phyloP scores from a whole-genome alignment of 257 asterid species.

The Nicotiana undulata region DNA sequence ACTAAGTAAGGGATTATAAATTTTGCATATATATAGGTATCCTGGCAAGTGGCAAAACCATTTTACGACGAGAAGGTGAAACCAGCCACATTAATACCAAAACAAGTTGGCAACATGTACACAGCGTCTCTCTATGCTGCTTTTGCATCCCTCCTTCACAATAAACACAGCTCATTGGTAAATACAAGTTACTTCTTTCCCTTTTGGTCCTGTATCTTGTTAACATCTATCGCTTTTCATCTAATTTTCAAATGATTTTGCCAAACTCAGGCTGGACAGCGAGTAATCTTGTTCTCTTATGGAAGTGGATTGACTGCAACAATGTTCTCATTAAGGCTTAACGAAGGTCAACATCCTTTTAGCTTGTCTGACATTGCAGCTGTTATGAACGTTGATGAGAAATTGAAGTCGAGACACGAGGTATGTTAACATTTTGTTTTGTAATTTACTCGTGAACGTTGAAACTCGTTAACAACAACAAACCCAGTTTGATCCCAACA shows the following conservation, averaged over 20 bases:
- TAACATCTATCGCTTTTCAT: neutral
- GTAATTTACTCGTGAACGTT: neutral
- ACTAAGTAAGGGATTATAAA: neutral
- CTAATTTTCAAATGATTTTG: neutral
- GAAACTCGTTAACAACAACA: neutral
- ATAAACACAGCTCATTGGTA: slow-evolving; percentile 69
- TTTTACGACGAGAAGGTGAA: slow-evolving; percentile 75
- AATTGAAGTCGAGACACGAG: slow-evolving; percentile 86
- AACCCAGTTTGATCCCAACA: too few species aligned
- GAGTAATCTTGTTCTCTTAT: slow-evolving; percentile 85
- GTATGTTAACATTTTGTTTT: slow-evolving; percentile 25
- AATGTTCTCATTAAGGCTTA: slow-evolving; percentile 78
- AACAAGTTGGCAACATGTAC: slow-evolving; percentile 99
- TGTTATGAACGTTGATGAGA: slow-evolving; percentile 62
- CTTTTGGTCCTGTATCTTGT: neutral
- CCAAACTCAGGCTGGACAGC: slow-evolving; percentile 59
- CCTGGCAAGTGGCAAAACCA: slow-evolving; percentile 90
- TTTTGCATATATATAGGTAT: slow-evolving; percentile 43
- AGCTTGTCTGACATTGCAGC: slow-evolving; percentile 75
- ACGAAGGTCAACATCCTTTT: slow-evolving; percentile 72
- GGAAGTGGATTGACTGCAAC: slow-evolving; percentile 92
- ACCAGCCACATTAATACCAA: slow-evolving; percentile 84
- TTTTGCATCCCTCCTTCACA: slow-evolving; percentile 86
- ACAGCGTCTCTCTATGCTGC: slow-evolving; percentile 98
- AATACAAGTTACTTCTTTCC: slow-evolving; percentile 4